Evolutionary conservation across 2,329 filamentous ascomycete species (phyloP).

Genomic region (Purpureocillium lavendulum): DNA sequence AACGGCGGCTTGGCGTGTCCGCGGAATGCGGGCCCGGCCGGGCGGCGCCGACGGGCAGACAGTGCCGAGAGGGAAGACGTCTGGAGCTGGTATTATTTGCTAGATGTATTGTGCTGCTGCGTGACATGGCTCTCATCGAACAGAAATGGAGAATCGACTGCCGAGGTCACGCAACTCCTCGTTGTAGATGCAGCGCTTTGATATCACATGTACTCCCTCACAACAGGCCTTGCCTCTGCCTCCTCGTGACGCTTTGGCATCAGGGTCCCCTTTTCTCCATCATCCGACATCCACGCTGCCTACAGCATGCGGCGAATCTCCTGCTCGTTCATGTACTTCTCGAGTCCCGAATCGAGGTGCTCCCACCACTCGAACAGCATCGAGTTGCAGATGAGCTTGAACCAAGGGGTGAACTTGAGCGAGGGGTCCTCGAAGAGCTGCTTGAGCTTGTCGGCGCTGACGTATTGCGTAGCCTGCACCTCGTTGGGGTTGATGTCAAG

Average conservation of each 20-base stretch:
- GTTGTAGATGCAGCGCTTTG: background rate
- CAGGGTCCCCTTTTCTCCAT: too few species aligned
- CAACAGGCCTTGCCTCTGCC: too few species aligned
- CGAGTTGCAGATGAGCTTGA: conserved; percentile 96
- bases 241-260: too few species aligned
- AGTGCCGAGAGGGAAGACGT: too few species aligned
- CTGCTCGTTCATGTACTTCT: conserved; percentile 79
- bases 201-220: background rate
- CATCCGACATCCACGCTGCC: background rate
- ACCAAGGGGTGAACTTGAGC: conserved; percentile 94
- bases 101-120: too few species aligned
- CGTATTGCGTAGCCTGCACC: conserved; percentile 76
- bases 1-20: too few species aligned
- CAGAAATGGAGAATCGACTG: too few species aligned
- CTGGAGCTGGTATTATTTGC: too few species aligned
- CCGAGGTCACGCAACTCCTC: too few species aligned
- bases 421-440: conserved; percentile 72
- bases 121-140: too few species aligned
- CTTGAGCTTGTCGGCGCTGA: conserved; percentile 74
- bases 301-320: conserved; percentile 74
- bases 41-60: too few species aligned
- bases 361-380: conserved; percentile 99
- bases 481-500: conserved; percentile 79
- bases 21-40: too few species aligned
- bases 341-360: conserved; percentile 70